Evolutionary conservation across 2,329 filamentous ascomycete genomes (phyloP), one percentile per base, ranked within the genome.

Genomic region (Sporothrix pseudoabietina): DNA sequence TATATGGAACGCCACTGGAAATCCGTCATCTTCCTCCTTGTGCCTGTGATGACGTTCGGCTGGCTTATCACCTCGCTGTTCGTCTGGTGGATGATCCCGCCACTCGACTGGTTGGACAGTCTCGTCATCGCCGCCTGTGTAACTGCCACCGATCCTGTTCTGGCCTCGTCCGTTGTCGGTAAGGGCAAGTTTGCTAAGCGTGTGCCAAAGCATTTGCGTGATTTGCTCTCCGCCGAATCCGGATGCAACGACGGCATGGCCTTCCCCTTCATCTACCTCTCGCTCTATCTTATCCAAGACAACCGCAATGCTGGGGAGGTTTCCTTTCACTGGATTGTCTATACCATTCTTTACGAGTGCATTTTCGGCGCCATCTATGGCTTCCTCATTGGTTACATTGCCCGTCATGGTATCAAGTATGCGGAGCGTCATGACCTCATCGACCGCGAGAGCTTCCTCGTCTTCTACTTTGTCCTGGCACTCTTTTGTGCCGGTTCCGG

Each of bases 211-310:
- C 96, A 99, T 90, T 85, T 99, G 83, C 89, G 96, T 86, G 96
- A 99, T 83, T 81, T 99, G 70, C 86, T 99, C 14, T 99, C 96
- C 4, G 94, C 94, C 73, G 96, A 99, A 83, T 99, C 96, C 8
- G 96, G 96, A 41, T 99, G 96, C 84, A 99, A 99, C 86, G 96
- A 99, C 81, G 96, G 96, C 83, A 99, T 99, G 96, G 96, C 96
- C 1, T 99, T 99, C 80, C 96, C 96, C 0, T 99, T 99, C 81
- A 89, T 99, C 78, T 99, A 99, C 80, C 87, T 99, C 41, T 91
- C 93, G 0, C 85, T 98, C 41, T 98, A 98, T 82, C 88, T 98
- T 65, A 93, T 98, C 77, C 89, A 92, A 77, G 97, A 95, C 80
- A 86, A 91, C 75, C 89, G 89, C 39, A 82, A 92, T 77, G 89